Percentiles rank a stretch among this genome's conserved stretches.
These are phyloP conservation scores for Pseudodiploospora longispora DNA, from an alignment of 2,329 filamentous ascomycete species.

Conservation along the genomic window DNA sequence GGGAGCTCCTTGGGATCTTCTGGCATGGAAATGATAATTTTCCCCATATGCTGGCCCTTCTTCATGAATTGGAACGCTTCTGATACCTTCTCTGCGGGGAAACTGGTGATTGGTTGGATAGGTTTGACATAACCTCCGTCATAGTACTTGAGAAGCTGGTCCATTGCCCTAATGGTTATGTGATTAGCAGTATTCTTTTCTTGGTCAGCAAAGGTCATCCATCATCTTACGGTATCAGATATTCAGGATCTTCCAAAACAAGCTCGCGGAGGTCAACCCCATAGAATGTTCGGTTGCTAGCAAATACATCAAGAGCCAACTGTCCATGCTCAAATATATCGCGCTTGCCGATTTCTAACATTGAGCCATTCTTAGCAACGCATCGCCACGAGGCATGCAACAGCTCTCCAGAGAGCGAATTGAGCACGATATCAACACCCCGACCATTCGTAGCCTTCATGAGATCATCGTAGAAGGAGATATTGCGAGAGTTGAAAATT, in stretches of 20 bases:
- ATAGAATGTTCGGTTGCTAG: conserved; percentile 23
- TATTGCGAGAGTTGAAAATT: conserved; percentile 27
- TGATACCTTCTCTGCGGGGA: conserved; percentile 6
- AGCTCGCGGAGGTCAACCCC: conserved; percentile 19
- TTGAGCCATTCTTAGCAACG: conserved; percentile 33
- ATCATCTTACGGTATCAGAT: too few species aligned
- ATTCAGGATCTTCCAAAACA: too few species aligned
- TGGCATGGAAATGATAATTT: conserved; percentile 27
- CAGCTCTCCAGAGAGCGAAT: conserved; percentile 31
- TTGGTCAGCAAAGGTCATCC: too few species aligned
- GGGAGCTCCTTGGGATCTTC: neutral
- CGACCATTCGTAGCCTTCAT: conserved; percentile 16
- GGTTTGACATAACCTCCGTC: conserved; percentile 1
- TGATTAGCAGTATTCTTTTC: too few species aligned
- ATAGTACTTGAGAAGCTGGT: conserved; percentile 1
- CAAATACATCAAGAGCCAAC: conserved; percentile 38
- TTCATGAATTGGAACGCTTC: conserved; percentile 15
- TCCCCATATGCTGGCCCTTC: conserved; percentile 14
- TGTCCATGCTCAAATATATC: conserved; percentile 31
- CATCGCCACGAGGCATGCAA: conserved; percentile 35
- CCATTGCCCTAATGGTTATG: too few species aligned
- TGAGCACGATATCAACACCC: conserved; percentile 32
- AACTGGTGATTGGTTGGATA: conserved; percentile 9
- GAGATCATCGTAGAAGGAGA: conserved; percentile 22
- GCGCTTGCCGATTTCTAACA: conserved; percentile 39